Evolutionary conservation across 495 filamentous ascomycete species (phyloP), one percentile per base, ranked within the genome.

Genomic region (Neurospora sp.): DNA sequence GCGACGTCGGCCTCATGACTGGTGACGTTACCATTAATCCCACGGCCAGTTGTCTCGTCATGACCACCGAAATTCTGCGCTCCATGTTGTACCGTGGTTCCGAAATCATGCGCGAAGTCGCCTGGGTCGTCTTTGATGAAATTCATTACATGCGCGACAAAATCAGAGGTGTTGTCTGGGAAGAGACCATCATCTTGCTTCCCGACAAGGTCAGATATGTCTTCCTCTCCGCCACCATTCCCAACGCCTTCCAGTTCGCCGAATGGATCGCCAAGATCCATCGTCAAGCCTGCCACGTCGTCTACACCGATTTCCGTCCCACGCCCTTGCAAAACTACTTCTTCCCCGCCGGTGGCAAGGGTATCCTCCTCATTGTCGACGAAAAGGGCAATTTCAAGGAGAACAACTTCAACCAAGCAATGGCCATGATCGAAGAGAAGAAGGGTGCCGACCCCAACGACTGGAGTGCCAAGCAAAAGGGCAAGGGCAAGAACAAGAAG

Each of bases 11-110:
- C 42, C 85, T 99, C 73, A 99, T 99, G 96, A 99, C 96, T 4
- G 96, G 96, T 76, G 96, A 99, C 87, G 96, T 96, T 72, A 99
- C 96, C 38, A 99, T 98, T 83, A 99, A 99, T 78, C 96, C 96
- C 42, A 98, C 96, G 3, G 96, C 96, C 53, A 97, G 94, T 45
- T 98, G 96, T 82, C 88, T 99, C 71, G 96, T 99, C 76, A 99
- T 99, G 96, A 99, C 96, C 4, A 99, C 96, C 9, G 96, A 99
- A 87, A 99, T 99, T 92, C 83, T 99, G 76, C 91, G 96, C 68
- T 98, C 96, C 7, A 99, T 99, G 96, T 82, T 99, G 80, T 99
- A 99, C 79, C 89, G 95, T 78, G 96, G 96, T 72, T 98, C 96
- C 4, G 96, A 99, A 82, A 97, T 99, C 74, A 98, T 98, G 96